Evolutionary conservation across 129 eudicot species (phyloP).

Genomic region (Kitagawia praeruptora): DNA sequence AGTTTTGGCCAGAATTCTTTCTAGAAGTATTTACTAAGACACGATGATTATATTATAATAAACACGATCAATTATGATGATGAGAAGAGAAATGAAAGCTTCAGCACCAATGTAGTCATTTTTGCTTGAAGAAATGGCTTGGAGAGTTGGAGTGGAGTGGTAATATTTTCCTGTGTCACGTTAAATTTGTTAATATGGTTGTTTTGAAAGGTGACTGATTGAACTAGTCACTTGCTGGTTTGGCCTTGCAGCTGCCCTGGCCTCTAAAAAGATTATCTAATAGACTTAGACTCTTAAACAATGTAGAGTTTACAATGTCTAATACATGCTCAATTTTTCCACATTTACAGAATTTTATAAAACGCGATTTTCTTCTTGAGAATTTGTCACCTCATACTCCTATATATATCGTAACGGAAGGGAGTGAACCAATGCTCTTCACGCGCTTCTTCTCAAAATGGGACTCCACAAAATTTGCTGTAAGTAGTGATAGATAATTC

Average conservation of each 20-base stretch:
- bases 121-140: background rate
- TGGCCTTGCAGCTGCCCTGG: background rate
- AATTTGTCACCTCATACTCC: constrained; percentile 50
- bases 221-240: background rate
- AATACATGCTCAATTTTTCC: background rate
- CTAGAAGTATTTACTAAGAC: background rate
- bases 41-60: background rate
- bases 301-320: background rate
- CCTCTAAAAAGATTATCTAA: background rate
- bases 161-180: background rate
- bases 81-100: background rate
- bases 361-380: constrained; percentile 50
- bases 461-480: constrained; percentile 70
- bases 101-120: background rate
- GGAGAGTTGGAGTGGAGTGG: too few species aligned
- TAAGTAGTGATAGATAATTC: constrained; percentile 24
- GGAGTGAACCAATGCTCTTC: constrained; percentile 69
- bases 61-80: background rate
- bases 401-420: constrained; percentile 61
- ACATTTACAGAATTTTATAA: constrained; percentile 38
- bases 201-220: background rate
- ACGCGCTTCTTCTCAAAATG: constrained; percentile 60
- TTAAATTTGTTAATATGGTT: background rate
- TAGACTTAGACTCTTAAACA: background rate
- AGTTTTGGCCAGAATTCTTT: background rate